Evolutionary conservation across 495 filamentous ascomycete genomes (phyloP), one percentile per base, ranked within the genome.

Genomic region (Neurospora sp.): DNA sequence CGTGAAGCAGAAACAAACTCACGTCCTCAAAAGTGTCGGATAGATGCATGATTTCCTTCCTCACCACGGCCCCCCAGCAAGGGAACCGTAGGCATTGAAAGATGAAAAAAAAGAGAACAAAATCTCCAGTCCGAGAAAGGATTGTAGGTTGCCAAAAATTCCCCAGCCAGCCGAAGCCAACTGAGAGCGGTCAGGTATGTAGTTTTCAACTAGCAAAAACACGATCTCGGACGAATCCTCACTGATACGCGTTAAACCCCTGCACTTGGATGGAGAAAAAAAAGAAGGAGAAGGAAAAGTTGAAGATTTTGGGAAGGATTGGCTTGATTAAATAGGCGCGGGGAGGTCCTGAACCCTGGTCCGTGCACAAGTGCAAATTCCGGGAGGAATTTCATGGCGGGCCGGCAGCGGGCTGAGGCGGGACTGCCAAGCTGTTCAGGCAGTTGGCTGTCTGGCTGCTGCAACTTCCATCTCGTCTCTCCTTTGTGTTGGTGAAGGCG

Each of bases 201-300:
- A 86, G 83, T 86, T 86, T 86, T 86, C 85, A 86, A 85, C 83
- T 84, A 86, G 85, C 85, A 86, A 86, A 86, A 85, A 86, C 79
- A 78, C 80, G 83, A 82, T 81, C 85, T 86, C 84, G 81, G 85
- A 86, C 82, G 83, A 82, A 84, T 85, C 85, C 82, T 86, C 85
- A 86, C 82, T 85, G 83, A 81, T 81, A 81, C 83, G 80, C 81
- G 80, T 84, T 79, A 83, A 78, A 82, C 85, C 82, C 78, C 76
- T 82, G 81, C 81, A 82, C 80, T 79, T 44, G 76, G 80, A 83
- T 81, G 75, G 73, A 69, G 76, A 72, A 74, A 47, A 72, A 76
- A 77, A 75, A 72, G 72, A 61, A 76, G 73, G 73, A 75, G 44
- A 70, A 39, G 39, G 22, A 12, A 75, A 73, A 71, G 70, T 35